phyloP scores from a whole-genome alignment of 345 rosid species.

The Eucalyptus rudis region DNA sequence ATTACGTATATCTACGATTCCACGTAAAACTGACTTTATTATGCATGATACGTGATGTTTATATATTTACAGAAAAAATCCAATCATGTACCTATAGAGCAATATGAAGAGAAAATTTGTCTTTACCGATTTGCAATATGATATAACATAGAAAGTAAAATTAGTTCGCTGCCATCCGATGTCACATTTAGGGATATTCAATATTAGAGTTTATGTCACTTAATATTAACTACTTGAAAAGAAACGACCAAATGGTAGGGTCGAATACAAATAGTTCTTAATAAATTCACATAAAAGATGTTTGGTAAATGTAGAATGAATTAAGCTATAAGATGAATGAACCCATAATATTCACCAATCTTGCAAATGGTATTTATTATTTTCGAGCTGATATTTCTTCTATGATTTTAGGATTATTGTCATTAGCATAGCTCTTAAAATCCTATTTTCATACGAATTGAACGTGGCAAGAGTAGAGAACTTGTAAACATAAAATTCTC shows the following conservation, averaged over 20 bases:
- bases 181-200: background rate
- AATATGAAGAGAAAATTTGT: background rate
- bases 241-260: background rate
- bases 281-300: background rate
- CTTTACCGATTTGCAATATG: background rate
- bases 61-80: background rate
- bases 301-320: background rate
- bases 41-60: background rate
- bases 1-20: background rate
- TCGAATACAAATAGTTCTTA: background rate
- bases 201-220: background rate
- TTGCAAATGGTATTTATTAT: background rate
- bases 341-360: background rate
- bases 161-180: background rate
- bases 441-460: background rate
- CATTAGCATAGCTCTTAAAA: background rate
- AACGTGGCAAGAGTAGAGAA: background rate
- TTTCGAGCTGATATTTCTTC: background rate
- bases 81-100: background rate
- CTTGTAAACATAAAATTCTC: background rate
- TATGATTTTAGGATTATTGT: background rate
- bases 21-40: background rate
- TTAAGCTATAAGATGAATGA: background rate
- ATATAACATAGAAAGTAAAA: background rate
- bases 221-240: background rate